Evolutionary conservation across 305 asterid species (phyloP).

Genomic region (Fraxinus sp.): DNA sequence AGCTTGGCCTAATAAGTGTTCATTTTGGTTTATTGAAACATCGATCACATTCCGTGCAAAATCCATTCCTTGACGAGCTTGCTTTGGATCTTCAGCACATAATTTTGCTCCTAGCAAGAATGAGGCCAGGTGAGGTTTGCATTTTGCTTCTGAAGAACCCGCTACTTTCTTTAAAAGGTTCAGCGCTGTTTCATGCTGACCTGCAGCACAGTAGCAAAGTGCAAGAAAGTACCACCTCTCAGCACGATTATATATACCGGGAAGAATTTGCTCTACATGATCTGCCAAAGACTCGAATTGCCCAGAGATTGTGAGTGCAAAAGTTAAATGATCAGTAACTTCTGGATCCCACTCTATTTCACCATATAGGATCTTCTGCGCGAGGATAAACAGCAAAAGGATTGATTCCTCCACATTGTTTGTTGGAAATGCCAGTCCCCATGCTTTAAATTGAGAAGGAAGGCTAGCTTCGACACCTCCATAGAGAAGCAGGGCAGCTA

Average conservation of each 20-base stretch:
- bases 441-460: constrained; percentile 38
- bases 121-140: constrained; percentile 46
- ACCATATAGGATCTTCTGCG: constrained; percentile 51
- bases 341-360: constrained; percentile 79
- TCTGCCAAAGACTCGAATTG: constrained; percentile 59
- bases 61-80: constrained; percentile 52
- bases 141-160: constrained; percentile 52
- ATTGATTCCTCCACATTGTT: constrained; percentile 71
- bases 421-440: constrained; percentile 35
- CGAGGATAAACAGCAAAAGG: constrained; percentile 61
- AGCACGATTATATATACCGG: constrained; percentile 55
- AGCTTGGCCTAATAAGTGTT: constrained; percentile 54
- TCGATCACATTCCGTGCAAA: constrained; percentile 53
- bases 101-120: constrained; percentile 82
- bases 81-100: constrained; percentile 54
- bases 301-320: constrained; percentile 59
- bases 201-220: constrained; percentile 73
- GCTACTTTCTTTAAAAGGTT: constrained; percentile 65
- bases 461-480: constrained; percentile 67
- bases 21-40: constrained; percentile 30
- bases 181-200: constrained; percentile 55
- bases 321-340: constrained; percentile 66
- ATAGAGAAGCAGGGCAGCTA: constrained; percentile 60
- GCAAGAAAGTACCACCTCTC: constrained; percentile 93
- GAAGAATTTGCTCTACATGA: constrained; percentile 71